Conservation (phyloP, 306 rosid species). For the Vachellia collinsii region DNA sequence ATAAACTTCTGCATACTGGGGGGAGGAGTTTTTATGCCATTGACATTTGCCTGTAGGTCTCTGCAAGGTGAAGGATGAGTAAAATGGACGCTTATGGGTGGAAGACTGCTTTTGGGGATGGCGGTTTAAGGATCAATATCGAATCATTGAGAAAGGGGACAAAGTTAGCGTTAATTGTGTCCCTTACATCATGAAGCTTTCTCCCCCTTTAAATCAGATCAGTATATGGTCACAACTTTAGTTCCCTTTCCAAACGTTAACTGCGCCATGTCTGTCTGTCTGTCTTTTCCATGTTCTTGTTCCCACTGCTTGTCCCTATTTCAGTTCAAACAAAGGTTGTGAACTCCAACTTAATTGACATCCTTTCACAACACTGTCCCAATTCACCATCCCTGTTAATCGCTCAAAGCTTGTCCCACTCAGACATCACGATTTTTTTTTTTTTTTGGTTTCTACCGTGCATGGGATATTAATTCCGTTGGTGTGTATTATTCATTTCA, state of each 20-base stretch:
- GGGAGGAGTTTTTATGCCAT: too few species aligned
- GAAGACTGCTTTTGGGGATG: neutral
- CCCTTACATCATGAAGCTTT: conserved; percentile 14
- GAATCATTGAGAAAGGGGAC: neutral
- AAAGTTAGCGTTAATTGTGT: neutral
- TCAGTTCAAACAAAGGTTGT: conserved; percentile 10
- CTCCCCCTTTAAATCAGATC: neutral
- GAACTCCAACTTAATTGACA: neutral
- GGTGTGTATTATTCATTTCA: too few species aligned
- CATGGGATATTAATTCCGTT: too few species aligned
- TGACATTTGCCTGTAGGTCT: too few species aligned
- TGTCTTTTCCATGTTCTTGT: conserved; percentile 16
- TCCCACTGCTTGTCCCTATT: too few species aligned
- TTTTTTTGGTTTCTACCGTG: too few species aligned
- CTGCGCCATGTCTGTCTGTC: neutral
- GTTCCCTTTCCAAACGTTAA: conserved; percentile 27
- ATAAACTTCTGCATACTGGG: neutral
- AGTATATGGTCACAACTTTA: neutral
- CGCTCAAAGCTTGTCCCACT: too few species aligned
- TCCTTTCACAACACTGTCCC: too few species aligned
- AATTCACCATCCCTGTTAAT: neutral
- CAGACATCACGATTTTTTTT: too few species aligned
- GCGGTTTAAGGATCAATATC: conserved; percentile 23
- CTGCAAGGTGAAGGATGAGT: conserved; percentile 1
- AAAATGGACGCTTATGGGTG: neutral